Evolutionary conservation across 495 filamentous ascomycete species (phyloP).

Genomic region (Trichoderma orchidacearum): DNA sequence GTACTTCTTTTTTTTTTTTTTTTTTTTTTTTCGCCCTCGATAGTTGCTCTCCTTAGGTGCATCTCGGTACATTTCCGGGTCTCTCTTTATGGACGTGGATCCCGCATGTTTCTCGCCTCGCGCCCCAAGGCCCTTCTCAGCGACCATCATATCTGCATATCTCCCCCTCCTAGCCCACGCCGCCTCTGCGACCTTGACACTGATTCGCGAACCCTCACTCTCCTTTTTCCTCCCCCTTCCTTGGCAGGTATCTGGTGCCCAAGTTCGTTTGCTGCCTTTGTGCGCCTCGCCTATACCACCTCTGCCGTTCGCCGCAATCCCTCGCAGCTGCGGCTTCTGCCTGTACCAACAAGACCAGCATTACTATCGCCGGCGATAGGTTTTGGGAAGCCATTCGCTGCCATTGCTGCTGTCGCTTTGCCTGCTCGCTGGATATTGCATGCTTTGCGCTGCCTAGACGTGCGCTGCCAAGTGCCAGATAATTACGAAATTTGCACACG

Average conservation of each 20-base stretch:
- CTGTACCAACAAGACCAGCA: too few relatives aligned
- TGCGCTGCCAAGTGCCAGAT: neutral
- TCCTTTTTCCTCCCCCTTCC: neutral
- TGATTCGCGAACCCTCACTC: neutral
- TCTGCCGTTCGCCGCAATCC: too few relatives aligned
- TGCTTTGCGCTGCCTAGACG: neutral
- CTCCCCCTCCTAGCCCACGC: neutral
- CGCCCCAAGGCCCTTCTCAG: neutral
- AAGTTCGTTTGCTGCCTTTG: neutral
- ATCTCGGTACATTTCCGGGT: neutral
- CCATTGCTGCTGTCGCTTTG: too few relatives aligned
- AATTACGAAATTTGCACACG: neutral
- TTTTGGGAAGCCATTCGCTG: too few relatives aligned
- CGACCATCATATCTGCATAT: neutral
- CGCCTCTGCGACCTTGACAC: neutral
- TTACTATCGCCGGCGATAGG: neutral
- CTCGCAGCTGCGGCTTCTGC: too few relatives aligned
- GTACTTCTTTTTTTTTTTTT: too few relatives aligned
- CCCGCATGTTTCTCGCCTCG: neutral
- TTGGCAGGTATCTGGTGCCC: neutral
- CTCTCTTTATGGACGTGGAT: neutral
- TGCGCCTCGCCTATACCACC: neutral
- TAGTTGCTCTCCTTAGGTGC: neutral
- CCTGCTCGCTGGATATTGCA: too few relatives aligned
- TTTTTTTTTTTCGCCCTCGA: neutral